Percentiles rank a stretch among this genome's conserved stretches.
Evolutionary conservation across 768 basidiomycete species (phyloP).

Genomic region (Boletus subcaerulescens): DNA sequence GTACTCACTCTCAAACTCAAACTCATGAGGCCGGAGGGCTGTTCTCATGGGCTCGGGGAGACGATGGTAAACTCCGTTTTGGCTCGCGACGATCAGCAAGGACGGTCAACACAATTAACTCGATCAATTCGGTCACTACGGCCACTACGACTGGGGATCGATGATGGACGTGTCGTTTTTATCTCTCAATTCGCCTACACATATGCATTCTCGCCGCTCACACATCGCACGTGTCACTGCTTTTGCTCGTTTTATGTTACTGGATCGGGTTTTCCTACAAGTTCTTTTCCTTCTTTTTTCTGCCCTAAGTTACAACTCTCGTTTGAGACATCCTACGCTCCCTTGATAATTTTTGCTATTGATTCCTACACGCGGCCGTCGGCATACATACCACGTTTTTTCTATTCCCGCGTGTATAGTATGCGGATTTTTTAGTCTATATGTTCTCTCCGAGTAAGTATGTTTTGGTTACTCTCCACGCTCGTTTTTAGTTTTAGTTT

Average conservation of each 20-base stretch:
- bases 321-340: conserved; percentile 28
- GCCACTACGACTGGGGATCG: conserved; percentile 23
- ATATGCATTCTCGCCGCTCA: not conserved
- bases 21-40: conserved; percentile 68
- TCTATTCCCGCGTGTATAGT: conserved; percentile 23
- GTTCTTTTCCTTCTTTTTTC: not conserved
- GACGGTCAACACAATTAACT: conserved; percentile 34
- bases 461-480: conserved; percentile 9
- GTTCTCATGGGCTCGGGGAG: conserved; percentile 65
- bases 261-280: not conserved
- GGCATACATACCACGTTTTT: conserved; percentile 15
- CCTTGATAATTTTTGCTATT: conserved; percentile 31
- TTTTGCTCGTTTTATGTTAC: conserved; percentile 7
- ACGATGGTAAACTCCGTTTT: conserved; percentile 69
- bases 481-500: conserved; percentile 13
- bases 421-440: conserved; percentile 29
- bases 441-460: not conserved
- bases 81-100: conserved; percentile 63
- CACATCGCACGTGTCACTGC: not conserved
- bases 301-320: conserved; percentile 16
- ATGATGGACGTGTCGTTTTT: conserved; percentile 9
- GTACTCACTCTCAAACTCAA: conserved; percentile 60
- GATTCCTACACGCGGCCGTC: conserved; percentile 14
- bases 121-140: conserved; percentile 14
- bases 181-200: not conserved